Base-by-base conservation (phyloP, 2,329 filamentous ascomycete species). In the Aspergillus viridinutans region DNA sequence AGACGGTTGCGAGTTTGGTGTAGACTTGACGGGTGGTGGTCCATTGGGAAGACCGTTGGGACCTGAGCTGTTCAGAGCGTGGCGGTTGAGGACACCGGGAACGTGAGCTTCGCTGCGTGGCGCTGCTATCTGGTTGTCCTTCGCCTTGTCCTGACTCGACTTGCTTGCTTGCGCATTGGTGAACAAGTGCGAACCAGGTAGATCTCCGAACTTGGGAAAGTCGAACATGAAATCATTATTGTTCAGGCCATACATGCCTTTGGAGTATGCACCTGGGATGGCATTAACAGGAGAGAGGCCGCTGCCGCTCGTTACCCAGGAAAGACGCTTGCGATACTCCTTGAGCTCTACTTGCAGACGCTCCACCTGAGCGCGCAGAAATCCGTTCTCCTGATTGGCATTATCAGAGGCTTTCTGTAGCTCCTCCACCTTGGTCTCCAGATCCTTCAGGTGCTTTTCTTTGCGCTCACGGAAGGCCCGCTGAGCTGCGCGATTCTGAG, bases 401-500 rank as follows among this genome's bases (percentile, higher is more conserved):
- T 85, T 83, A 68, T 95, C 86, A 0, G 92, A 96, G 0, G 85
- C 85, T 76, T 96, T 94, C 71, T 96, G 89, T 3, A 87, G 75
- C 60, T 84, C 82, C 4, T 80, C 76, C 3, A 87, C 84, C 64
- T 85, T 86, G 32, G 80, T 75, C 65, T 81, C 78, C 38, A 81
- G 63, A 58, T 81, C 78, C 60, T 78, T 78, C 38, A 79, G 60
- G 55, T 79, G 92, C 78, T 90, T 93, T 74, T 97, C 92, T 76
- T 97, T 97, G 61, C 92, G 89, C 74, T 97, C 92, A 54, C 92
- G 86, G 82, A 97, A 97, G 6, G 92, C 92, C 57, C 92, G 85
- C 75, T 97, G 92, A 4, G 92, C 92, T 10, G 92, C 92, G 64
- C 92, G 85, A 65, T 97, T 97, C 71, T 97, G 92, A 9, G 94